A percentile compares a stretch with the other conserved stretches of the same genome.
These are phyloP conservation scores for Suillus sp. DNA, from an alignment of 768 basidiomycete genomes.

Conservation along the genomic window DNA sequence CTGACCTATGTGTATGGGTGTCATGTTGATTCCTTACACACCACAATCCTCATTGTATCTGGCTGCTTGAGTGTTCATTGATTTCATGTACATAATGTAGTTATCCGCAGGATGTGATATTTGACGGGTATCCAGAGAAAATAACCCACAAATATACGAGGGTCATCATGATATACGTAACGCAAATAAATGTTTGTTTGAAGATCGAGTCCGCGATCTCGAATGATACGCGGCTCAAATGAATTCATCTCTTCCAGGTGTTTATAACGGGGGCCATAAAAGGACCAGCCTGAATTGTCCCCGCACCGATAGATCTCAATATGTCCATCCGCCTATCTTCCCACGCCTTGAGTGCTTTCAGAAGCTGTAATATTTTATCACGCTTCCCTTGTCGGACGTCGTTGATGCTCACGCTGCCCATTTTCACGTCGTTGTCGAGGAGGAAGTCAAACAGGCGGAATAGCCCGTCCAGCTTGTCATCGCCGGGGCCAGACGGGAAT, in stretches of 20 bases:
- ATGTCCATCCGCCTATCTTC: slow-evolving; percentile 72
- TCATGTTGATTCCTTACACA: background rate
- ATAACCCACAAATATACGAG: slow-evolving; percentile 6
- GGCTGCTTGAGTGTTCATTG: background rate
- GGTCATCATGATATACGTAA: slow-evolving; percentile 10
- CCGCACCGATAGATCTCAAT: slow-evolving; percentile 52
- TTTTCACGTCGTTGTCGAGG: slow-evolving; percentile 88
- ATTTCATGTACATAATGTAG: background rate
- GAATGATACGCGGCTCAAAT: background rate
- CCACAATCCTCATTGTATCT: background rate
- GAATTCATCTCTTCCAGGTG: slow-evolving; percentile 3
- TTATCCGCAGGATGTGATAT: background rate
- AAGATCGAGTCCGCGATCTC: slow-evolving; percentile 18
- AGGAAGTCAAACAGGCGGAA: slow-evolving; percentile 92
- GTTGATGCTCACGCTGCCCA: slow-evolving; percentile 92
- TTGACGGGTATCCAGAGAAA: slow-evolving; percentile 15
- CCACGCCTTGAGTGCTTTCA: slow-evolving; percentile 77
- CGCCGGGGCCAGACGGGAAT: slow-evolving; percentile 66
- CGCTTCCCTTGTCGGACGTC: slow-evolving; percentile 83
- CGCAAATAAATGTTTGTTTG: slow-evolving; percentile 26
- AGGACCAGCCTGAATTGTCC: slow-evolving; percentile 23
- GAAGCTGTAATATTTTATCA: slow-evolving; percentile 78
- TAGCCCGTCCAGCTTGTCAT: slow-evolving; percentile 85
- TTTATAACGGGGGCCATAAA: slow-evolving; percentile 15
- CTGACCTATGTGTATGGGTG: background rate